Base-by-base conservation (phyloP, 2,329 filamentous ascomycete genomes). In the Arthroderma sp. region DNA sequence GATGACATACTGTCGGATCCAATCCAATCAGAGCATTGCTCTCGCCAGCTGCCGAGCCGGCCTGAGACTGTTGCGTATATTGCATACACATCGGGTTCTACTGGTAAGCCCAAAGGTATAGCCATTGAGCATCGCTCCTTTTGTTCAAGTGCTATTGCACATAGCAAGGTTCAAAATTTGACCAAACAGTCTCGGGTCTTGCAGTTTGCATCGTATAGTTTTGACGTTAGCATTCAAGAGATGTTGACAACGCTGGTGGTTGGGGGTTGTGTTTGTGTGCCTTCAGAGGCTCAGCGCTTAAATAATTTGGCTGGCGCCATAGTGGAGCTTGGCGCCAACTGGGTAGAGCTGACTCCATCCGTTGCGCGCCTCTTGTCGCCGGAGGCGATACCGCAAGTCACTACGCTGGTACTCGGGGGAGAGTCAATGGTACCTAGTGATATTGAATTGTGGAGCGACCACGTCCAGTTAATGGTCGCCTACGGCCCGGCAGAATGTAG, bases 121-220 rank as follows among this genome's bases (percentile, higher is more conserved):
- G 69, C 75, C 39, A 75, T 78, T 49, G 72, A 70, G 3, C 78
- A 81, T 51, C 61, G 61, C 0, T 68, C 73, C 0, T 63, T 78
- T 1, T 70, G 73, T 1, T 72, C 73, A 0, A 64, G 67, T 0
- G 68, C 72, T 40, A 50, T 65, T 1, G 63, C 65, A 0, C 71
- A 76, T 48, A 70, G 66, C 0, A 54, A 61, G 0, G 66, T 68
- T 0, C 56, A 75, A 6, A 59, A 64, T 33, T 43, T 70, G 77
- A 29, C 61, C 64, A 10, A 53, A 60, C 1, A 57, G 63, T 51
- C 57, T 5, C 49, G 62, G 22, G 49, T 57, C 1, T 48, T 61
- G 4, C 62, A 70, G 38, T 69, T 70, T 52, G 59, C 62, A 5
- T 66, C 64, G 0, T 68, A 66, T 50, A 63, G 61, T 1, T 71